Conservation (phyloP, 352 stramenopile species). For the Pythium aristosporum region DNA sequence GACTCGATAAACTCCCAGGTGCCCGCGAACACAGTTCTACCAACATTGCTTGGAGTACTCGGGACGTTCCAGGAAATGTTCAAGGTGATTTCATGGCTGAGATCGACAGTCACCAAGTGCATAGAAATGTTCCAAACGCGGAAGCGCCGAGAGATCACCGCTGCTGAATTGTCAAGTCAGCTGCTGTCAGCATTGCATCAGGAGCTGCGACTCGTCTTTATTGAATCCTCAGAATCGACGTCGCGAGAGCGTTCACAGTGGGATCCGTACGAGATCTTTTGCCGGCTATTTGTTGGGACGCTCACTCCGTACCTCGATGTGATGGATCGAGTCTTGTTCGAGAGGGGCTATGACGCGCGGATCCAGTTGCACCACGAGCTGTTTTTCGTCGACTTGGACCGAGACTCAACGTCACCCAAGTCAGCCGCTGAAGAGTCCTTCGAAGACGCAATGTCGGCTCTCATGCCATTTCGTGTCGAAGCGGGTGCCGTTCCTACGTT, state of each 20-base stretch:
- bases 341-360: conserved; percentile 37
- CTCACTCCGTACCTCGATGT: conserved; percentile 53
- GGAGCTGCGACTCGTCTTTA: conserved; percentile 47
- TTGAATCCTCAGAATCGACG: conserved; percentile 12
- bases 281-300: conserved; percentile 42
- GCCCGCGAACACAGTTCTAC: neutral
- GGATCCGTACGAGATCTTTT: conserved; percentile 45
- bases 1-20: neutral
- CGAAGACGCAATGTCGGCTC: conserved; percentile 31
- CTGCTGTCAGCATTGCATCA: conserved; percentile 44
- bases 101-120: conserved; percentile 29
- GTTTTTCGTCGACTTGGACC: conserved; percentile 37
- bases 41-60: conserved; percentile 46
- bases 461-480: conserved; percentile 52
- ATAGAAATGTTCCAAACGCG: conserved; percentile 30
- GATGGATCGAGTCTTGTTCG: conserved; percentile 52
- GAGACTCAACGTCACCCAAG: conserved; percentile 22
- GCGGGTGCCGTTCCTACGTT: conserved; percentile 42
- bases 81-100: conserved; percentile 44
- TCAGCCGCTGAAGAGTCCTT: conserved; percentile 35
- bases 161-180: conserved; percentile 39
- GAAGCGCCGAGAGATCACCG: conserved; percentile 29
- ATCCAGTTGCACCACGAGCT: conserved; percentile 47
- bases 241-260: conserved; percentile 9
- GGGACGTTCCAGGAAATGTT: conserved; percentile 49